These are phyloP conservation scores for Leptographium radiaticola DNA, from an alignment of 2,329 filamentous ascomycete species.

Conservation along the genomic window DNA sequence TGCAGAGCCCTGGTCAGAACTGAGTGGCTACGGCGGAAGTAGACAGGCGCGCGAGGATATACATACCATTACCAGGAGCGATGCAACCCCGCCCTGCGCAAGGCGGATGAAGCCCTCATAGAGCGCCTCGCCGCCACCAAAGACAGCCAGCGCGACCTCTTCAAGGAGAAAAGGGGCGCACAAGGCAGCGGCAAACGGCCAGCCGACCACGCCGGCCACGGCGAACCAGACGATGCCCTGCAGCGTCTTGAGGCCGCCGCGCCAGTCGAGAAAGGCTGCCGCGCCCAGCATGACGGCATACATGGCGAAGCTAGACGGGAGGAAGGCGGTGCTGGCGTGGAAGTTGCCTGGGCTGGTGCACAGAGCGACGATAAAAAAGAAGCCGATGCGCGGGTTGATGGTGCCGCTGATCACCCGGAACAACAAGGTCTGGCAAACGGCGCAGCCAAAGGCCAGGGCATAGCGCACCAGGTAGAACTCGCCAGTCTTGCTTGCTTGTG, in stretches of 20 bases:
- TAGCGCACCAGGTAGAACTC: slow-evolving; percentile 86
- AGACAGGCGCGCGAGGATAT: not conserved
- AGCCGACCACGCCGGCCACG: slow-evolving; percentile 71
- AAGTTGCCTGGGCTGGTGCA: slow-evolving; percentile 84
- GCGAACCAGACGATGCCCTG: slow-evolving; percentile 86
- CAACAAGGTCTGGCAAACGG: slow-evolving; percentile 68
- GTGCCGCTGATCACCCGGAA: slow-evolving; percentile 65
- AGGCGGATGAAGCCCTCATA: slow-evolving; percentile 48
- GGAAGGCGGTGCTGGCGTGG: slow-evolving; percentile 72
- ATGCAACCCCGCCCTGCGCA: slow-evolving; percentile 52
- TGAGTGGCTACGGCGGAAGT: slow-evolving; percentile 10
- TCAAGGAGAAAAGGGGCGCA: slow-evolving; percentile 70
- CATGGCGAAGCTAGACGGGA: slow-evolving; percentile 96
- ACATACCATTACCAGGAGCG: slow-evolving; percentile 56
- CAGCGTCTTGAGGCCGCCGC: slow-evolving; percentile 63
- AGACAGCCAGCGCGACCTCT: slow-evolving; percentile 42
- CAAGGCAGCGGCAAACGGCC: slow-evolving; percentile 85
- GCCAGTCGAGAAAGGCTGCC: slow-evolving; percentile 83
- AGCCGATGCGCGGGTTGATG: slow-evolving; percentile 69
- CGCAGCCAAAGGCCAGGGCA: slow-evolving; percentile 61
- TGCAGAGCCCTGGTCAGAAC: not conserved
- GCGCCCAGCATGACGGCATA: slow-evolving; percentile 79
- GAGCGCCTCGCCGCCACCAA: slow-evolving; percentile 44
- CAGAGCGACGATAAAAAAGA: slow-evolving; percentile 70
- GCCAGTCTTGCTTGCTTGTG: slow-evolving; percentile 46